Conservation (phyloP, 345 rosid species). For the Citrus inodora region DNA sequence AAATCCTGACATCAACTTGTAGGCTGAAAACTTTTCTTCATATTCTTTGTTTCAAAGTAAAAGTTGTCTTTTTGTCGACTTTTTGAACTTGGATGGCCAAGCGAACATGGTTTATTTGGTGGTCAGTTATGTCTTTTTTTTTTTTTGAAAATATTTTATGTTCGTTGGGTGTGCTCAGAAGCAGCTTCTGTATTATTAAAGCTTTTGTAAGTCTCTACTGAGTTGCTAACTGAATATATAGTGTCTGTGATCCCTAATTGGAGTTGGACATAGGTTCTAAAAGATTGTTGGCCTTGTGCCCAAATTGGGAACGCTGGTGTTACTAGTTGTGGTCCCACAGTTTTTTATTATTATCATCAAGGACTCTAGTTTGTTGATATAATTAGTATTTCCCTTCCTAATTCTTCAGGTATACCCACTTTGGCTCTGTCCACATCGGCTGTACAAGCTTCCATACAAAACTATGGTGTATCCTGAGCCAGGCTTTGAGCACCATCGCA, state of each 20-base stretch:
- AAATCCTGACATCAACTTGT: not conserved
- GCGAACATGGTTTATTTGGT: not conserved
- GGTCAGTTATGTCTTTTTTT: not conserved
- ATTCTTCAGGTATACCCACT: constrained; percentile 73
- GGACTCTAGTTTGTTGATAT: not conserved
- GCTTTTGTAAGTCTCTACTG: not conserved
- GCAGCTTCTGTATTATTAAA: not conserved
- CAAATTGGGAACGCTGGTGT: not conserved
- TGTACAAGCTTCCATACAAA: constrained; percentile 82
- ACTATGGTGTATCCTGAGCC: constrained; percentile 93
- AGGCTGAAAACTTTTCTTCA: not conserved
- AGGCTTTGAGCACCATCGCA: constrained; percentile 80
- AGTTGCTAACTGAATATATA: not conserved
- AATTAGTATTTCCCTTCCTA: not conserved
- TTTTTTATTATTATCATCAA: not conserved
- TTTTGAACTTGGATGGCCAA: not conserved
- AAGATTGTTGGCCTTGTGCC: not conserved
- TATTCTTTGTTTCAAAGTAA: not conserved
- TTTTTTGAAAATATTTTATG: not conserved
- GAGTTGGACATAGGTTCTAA: not conserved
- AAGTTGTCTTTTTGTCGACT: not conserved
- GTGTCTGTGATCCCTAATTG: not conserved
- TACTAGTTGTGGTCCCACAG: not conserved
- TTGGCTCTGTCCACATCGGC: constrained; percentile 94
- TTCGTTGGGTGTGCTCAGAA: not conserved